phyloP scores from a whole-genome alignment of 2,329 filamentous ascomycete species.

The Colletotrichum sp. region DNA sequence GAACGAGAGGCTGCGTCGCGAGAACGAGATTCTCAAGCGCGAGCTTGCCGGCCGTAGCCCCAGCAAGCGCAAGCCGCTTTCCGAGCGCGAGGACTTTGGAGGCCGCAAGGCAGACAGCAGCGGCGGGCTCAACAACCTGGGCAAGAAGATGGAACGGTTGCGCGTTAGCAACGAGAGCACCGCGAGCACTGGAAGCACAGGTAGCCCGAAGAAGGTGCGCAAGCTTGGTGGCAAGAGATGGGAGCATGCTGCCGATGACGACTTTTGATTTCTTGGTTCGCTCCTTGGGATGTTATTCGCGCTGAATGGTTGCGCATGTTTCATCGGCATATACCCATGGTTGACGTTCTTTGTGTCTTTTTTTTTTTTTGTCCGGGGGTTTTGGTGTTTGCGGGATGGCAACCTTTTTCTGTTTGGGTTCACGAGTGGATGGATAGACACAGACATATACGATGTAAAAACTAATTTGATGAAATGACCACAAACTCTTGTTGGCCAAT shows the following conservation, averaged over 20 bases:
- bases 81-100: slow-evolving; percentile 56
- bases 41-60: slow-evolving; percentile 70
- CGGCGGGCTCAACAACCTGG: slow-evolving; percentile 40
- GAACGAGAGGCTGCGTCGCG: slow-evolving; percentile 71
- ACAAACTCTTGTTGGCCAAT: not conserved
- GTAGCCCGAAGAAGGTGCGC: slow-evolving; percentile 60
- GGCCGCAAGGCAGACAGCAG: slow-evolving; percentile 27
- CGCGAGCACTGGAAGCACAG: slow-evolving; percentile 32
- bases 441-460: not conserved
- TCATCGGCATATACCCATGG: slow-evolving; percentile 16
- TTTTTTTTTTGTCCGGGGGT: not conserved
- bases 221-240: slow-evolving; percentile 52
- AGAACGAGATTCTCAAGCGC: slow-evolving; percentile 68
- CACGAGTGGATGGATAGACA: not conserved
- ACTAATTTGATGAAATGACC: not conserved
- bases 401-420: not conserved
- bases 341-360: not conserved
- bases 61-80: slow-evolving; percentile 61
- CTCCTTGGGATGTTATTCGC: not conserved
- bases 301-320: not conserved
- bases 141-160: slow-evolving; percentile 56
- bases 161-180: slow-evolving; percentile 46
- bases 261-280: not conserved
- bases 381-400: not conserved
- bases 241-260: slow-evolving; percentile 49